Conservation (phyloP, 2,329 filamentous ascomycete species). For the Cladosporium sp. region DNA sequence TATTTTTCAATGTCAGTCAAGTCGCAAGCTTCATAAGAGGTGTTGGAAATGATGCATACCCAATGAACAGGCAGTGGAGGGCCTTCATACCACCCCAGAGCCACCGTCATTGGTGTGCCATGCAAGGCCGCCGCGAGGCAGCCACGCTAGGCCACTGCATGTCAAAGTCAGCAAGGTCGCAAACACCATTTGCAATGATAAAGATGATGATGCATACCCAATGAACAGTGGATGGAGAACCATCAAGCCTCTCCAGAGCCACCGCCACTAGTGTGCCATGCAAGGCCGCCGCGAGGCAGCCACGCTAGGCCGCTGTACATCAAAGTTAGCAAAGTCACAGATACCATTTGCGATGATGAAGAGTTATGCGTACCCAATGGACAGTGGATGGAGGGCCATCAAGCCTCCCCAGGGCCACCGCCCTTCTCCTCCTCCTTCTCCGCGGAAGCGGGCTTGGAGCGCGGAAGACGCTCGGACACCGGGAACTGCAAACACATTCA, state of each 20-base stretch:
- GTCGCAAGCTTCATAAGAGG: not conserved
- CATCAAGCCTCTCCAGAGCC: not conserved
- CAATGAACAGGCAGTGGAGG: constrained; percentile 71
- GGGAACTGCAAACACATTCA: not conserved
- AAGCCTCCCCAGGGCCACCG: not conserved
- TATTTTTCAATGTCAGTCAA: not conserved
- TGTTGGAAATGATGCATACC: constrained; percentile 58
- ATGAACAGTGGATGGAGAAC: constrained; percentile 69
- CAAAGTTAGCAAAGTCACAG: not conserved
- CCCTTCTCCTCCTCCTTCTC: not conserved
- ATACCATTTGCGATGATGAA: not conserved
- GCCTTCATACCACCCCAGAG: not conserved
- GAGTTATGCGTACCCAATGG: not conserved
- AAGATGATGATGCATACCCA: constrained; percentile 62
- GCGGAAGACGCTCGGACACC: not conserved
- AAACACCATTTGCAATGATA: not conserved
- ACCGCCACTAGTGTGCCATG: not conserved
- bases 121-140: not conserved
- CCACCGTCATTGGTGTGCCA: not conserved
- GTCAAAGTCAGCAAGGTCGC: not conserved
- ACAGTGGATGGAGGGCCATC: not conserved
- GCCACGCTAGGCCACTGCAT: not conserved
- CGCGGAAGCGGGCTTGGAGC: not conserved
- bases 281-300: not conserved
- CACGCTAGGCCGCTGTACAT: not conserved